A percentile compares a stretch with the other conserved stretches of the same genome.
phyloP scores from a whole-genome alignment of 352 stramenopile species.

The Aphanomyces stellatus region DNA sequence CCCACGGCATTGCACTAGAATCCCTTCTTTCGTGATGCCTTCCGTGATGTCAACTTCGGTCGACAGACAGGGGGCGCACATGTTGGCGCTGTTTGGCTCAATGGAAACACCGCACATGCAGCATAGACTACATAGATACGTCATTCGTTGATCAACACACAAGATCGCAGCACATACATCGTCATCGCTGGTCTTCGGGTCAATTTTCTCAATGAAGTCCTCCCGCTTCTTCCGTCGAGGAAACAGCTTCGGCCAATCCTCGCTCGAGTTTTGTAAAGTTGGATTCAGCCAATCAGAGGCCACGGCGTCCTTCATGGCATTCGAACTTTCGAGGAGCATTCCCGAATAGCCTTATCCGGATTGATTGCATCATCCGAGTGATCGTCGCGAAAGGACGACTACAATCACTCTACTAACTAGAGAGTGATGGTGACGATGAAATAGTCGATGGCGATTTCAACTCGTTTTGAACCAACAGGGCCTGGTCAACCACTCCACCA shows the following conservation, averaged over 20 bases:
- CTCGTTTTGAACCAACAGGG: too few species aligned
- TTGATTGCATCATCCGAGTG: too few species aligned
- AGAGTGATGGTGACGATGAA: too few species aligned
- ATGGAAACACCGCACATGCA: constrained; percentile 60
- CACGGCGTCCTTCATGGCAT: too few species aligned
- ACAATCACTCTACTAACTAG: too few species aligned
- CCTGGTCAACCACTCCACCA: too few species aligned
- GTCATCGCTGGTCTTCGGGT: not conserved
- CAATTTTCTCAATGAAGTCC: constrained; percentile 7
- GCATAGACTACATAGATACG: constrained; percentile 26
- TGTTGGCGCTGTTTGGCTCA: constrained; percentile 70
- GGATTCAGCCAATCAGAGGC: too few species aligned
- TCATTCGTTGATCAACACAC: not conserved
- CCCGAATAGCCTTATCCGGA: too few species aligned
- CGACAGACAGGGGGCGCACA: constrained; percentile 61
- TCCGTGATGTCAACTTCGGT: constrained; percentile 64
- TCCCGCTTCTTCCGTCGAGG: not conserved
- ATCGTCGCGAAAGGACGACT: too few species aligned
- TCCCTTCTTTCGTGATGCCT: constrained; percentile 42
- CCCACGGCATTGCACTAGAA: constrained; percentile 51
- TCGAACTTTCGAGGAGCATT: too few species aligned
- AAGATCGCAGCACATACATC: not conserved
- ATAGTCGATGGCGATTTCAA: too few species aligned
- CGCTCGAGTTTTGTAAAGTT: too few species aligned
- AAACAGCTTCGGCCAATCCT: not conserved